A percentile compares a stretch with the other conserved stretches of the same genome.
These are phyloP conservation scores for Gentiana straminea DNA, from an alignment of 257 asterid species.

Conservation along the genomic window DNA sequence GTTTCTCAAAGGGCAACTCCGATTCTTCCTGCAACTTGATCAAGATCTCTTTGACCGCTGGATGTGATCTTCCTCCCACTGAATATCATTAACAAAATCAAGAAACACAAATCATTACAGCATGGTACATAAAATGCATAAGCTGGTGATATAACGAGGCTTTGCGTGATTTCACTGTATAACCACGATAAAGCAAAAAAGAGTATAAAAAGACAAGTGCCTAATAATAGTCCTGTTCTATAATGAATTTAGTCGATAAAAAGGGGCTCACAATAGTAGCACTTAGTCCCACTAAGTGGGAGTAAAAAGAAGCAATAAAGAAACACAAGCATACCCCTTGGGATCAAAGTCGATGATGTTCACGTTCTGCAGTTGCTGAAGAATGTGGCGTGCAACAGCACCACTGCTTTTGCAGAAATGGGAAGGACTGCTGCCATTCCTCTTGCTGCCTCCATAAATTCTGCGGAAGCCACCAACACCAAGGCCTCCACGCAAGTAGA, in stretches of 20 bases:
- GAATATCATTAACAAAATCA: constrained; percentile 5
- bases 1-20: constrained; percentile 32
- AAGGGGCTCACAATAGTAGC: not conserved
- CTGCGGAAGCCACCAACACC: constrained; percentile 80
- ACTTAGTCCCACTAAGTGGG: not conserved
- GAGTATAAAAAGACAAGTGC: too few species aligned
- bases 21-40: constrained; percentile 77
- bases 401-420: constrained; percentile 66
- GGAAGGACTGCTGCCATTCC: constrained; percentile 62
- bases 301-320: not conserved
- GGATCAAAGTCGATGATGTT: constrained; percentile 46
- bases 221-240: not conserved
- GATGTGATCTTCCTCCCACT: constrained; percentile 85
- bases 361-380: constrained; percentile 49
- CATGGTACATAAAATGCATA: too few species aligned
- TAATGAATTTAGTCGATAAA: not conserved
- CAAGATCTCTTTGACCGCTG: constrained; percentile 78
- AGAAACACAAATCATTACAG: too few species aligned
- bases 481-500: constrained; percentile 68
- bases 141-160: too few species aligned
- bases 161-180: too few species aligned
- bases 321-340: constrained; percentile 34
- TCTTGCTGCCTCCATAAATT: constrained; percentile 83
- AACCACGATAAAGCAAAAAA: too few species aligned
- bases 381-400: constrained; percentile 56